Evolutionary conservation across 192 early-diverging fungal species (phyloP), one percentile per base, ranked within the genome.

Genomic region (Spizellomyces punctatus): DNA sequence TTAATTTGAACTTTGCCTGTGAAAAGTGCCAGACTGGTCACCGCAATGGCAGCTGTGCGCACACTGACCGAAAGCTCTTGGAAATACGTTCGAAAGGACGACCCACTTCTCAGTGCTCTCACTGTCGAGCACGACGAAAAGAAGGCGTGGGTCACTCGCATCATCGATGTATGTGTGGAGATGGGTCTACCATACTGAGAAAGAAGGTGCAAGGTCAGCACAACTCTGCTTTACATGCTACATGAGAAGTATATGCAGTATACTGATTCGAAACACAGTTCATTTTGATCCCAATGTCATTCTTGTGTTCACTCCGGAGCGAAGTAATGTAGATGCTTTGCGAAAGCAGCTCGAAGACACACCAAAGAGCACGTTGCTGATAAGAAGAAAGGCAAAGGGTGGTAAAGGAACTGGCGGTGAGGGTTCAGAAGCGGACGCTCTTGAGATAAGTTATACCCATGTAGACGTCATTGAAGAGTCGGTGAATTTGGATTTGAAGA

Each of bases 1-100:
- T 71, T n/a, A 61, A 71, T 60, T 6, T 74, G 54, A 67, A 67
- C 46, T 75, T 75, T 55, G 73, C 73, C 17, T 75, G 73, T 62
- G 60, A 75, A 62, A 42, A 54, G 19, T 75, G 73, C 19, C 67
- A 69, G 60, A 63, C 44, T 57, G 73, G 73, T 41, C 73, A 75
- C 59, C 16, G 73, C 5, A 68, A 67, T 55, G 65, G 58, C 6
- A 55, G 58, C 8, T 75, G 73, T 46, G 58, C 58, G 5, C 73
- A 75, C 60, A 41, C 48, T n/a, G 73, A 69, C 58, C 45, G 73
- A 12, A 41, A 54, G 21, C 44, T 75, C 14, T 7, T 68, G 8
- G 73, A 75, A 52, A 68, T 75, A 4, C 12, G 45, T 14, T 42
- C 65, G 22, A 75, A 75, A 46, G 73, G 73, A 12, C 7, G 73